Evolutionary conservation across 148 eudicot species (phyloP).

Genomic region (Vaccinium macrocarpon): DNA sequence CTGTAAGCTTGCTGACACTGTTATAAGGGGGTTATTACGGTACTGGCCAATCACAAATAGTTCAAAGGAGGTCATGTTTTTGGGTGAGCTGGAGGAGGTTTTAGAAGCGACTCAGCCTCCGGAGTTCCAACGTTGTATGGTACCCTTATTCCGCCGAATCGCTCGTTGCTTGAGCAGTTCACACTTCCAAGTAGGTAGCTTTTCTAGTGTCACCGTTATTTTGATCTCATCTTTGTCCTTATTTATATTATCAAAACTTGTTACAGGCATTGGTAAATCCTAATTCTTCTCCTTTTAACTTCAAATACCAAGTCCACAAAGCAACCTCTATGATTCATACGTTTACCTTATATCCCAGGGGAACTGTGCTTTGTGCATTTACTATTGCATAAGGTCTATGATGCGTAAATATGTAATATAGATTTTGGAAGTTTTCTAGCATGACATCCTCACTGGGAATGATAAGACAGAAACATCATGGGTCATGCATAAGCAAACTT

Average conservation of each 20-base stretch:
- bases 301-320: not conserved
- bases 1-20: slow-evolving; percentile 86
- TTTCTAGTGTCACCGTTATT: not conserved
- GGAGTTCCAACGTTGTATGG: slow-evolving; percentile 91
- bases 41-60: slow-evolving; percentile 95
- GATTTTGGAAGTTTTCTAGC: not conserved
- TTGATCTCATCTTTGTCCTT: not conserved
- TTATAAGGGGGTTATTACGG: slow-evolving; percentile 75
- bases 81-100: slow-evolving; percentile 87
- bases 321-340: slow-evolving; percentile 11
- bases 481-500: not conserved
- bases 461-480: not conserved
- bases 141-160: slow-evolving; percentile 65
- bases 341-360: not conserved
- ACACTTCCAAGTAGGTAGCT: slow-evolving; percentile 78
- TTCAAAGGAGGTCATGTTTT: slow-evolving; percentile 92
- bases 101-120: slow-evolving; percentile 87
- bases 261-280: not conserved
- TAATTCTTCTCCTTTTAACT: not conserved
- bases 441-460: not conserved
- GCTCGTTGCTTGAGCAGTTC: slow-evolving; percentile 82
- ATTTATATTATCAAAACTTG: not conserved
- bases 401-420: not conserved
- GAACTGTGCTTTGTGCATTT: not conserved
- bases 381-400: not conserved